Percentiles rank a stretch among this genome's conserved stretches.
Conservation (phyloP, 2,329 filamentous ascomycete genomes). For the Sporothrix humicola region DNA sequence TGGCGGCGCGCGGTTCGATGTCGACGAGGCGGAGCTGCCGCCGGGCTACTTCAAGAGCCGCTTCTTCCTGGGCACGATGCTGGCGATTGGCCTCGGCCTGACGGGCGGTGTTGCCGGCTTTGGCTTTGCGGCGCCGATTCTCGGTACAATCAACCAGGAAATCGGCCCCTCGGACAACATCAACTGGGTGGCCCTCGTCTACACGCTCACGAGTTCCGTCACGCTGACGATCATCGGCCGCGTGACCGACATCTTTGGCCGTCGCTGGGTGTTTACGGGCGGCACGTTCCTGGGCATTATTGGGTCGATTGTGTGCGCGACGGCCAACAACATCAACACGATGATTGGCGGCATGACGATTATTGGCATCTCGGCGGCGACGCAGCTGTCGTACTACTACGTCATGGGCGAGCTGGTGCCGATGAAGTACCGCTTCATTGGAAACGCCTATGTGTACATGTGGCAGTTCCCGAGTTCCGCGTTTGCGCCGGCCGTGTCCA, state of each 20-base stretch:
- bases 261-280: conserved; percentile 42
- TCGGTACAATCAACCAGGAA: conserved; percentile 33
- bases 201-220: conserved; percentile 43
- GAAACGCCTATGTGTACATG: conserved; percentile 45
- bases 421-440: conserved; percentile 46
- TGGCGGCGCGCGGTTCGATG: conserved; percentile 30
- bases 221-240: conserved; percentile 42
- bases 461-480: conserved; percentile 44
- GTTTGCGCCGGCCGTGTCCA: conserved; percentile 42
- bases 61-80: conserved; percentile 35
- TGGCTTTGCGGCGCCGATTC: conserved; percentile 40
- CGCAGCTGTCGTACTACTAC: conserved; percentile 48
- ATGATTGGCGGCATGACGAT: conserved; percentile 48
- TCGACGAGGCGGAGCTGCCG: conserved; percentile 30
- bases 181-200: conserved; percentile 43
- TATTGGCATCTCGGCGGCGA: conserved; percentile 46
- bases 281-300: conserved; percentile 45
- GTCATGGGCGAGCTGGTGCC: conserved; percentile 49
- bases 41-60: conserved; percentile 35
- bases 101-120: conserved; percentile 44
- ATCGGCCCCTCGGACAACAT: conserved; percentile 39
- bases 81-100: conserved; percentile 37
- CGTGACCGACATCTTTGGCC: conserved; percentile 43
- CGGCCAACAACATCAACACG: conserved; percentile 46
- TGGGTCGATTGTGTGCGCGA: conserved; percentile 47